Evolutionary conservation across 768 basidiomycete genomes (phyloP), one percentile per base, ranked within the genome.

Genomic region (Russula olivacea): DNA sequence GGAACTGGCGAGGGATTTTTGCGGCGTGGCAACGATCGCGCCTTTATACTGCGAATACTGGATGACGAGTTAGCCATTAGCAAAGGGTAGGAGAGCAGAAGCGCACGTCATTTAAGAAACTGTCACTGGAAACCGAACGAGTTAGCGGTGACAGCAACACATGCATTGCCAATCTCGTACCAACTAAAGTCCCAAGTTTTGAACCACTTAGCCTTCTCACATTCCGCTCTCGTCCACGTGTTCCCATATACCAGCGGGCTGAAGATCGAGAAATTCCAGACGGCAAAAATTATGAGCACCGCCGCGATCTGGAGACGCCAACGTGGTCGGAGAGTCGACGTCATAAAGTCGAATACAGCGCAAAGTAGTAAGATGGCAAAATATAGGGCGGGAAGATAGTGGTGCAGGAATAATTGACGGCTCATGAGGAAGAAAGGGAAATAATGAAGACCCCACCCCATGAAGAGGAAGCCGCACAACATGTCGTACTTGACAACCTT

Each of bases 161-260:
- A 40, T 12, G 25, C n/a, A 21, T 47, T 25, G 9, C 4, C 23
- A 7, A 50, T 48, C n/a, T 34, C 81, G 47, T 70, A 86, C 88
- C 95, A 99, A 32, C 85, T 82, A 73, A 98, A 98, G 75, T 99
- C 97, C 97, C 97, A 99, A 5, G 87, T 89, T 77, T 87, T 92
- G 45, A 96, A 68, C 92, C 93, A 95, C 71, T 85, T 87, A 1
- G 92, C 86, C 45, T 76, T 80, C 56, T 80, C 72, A 69, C 97
- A 98, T 65, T 91, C 80, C 9, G 69, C 71, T 76, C 81, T 91
- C 38, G 96, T 98, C 97, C 96, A 98, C 0, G 83, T 79, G 21
- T 76, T 83, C 0, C 92, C 97, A 71, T 99, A 98, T 0, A 82
- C 77, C 50, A 98, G 72, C 2, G 96, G 89, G 68, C 87, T 89